A percentile compares a stretch with the other conserved stretches of the same genome.
These are phyloP conservation scores for Yamadazyma tumulicola DNA, from an alignment of 805 yeast genomes.

Conservation along the genomic window DNA sequence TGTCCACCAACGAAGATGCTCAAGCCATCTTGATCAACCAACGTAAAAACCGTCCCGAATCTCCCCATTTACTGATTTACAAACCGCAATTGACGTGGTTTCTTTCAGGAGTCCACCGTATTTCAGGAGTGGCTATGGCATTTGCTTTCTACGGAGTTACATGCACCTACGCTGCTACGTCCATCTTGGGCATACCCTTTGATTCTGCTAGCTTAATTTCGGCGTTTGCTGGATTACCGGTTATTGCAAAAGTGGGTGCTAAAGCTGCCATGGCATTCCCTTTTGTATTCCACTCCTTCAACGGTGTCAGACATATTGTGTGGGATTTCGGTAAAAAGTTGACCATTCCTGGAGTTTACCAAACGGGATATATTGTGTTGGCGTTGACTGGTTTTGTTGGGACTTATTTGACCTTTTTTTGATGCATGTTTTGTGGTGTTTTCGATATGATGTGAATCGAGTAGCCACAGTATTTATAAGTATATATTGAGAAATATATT, in stretches of 20 bases:
- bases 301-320: slow-evolving; percentile 88
- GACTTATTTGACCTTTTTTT: slow-evolving; percentile 45
- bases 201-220: slow-evolving; percentile 53
- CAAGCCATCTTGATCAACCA: slow-evolving; percentile 71
- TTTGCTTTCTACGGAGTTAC: slow-evolving; percentile 76
- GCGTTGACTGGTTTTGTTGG: slow-evolving; percentile 62
- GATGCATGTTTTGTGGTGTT: neutral
- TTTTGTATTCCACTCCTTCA: slow-evolving; percentile 79
- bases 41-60: slow-evolving; percentile 81
- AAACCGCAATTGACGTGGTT: slow-evolving; percentile 86
- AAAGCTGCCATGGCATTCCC: slow-evolving; percentile 78
- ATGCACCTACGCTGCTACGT: slow-evolving; percentile 66
- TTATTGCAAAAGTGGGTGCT: slow-evolving; percentile 53
- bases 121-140: slow-evolving; percentile 83
- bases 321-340: slow-evolving; percentile 90
- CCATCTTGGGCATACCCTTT: slow-evolving; percentile 53
- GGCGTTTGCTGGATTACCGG: slow-evolving; percentile 61
- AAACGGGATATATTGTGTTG: slow-evolving; percentile 83
- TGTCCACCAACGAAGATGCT: slow-evolving; percentile 60
- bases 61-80: slow-evolving; percentile 89
- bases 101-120: slow-evolving; percentile 79
- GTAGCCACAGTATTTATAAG: too few relatives aligned
- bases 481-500: too few relatives aligned
- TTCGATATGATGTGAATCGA: too few relatives aligned
- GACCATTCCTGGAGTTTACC: slow-evolving; percentile 81